Percentiles rank a stretch among this genome's conserved stretches.
Evolutionary conservation across 2,329 filamentous ascomycete genomes (phyloP).

Genomic region (Nothopassalora personata): DNA sequence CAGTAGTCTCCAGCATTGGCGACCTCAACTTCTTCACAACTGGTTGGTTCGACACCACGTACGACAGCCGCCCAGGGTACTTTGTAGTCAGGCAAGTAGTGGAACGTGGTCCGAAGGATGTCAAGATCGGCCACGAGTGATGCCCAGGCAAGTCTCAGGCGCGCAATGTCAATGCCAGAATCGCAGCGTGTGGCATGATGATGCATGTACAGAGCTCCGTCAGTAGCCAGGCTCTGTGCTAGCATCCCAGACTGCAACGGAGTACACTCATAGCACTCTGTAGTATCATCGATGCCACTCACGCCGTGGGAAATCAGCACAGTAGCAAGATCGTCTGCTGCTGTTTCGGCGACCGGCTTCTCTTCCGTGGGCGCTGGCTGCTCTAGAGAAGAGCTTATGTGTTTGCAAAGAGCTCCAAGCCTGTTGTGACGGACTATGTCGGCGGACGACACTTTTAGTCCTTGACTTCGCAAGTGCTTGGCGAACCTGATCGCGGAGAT

Average conservation of each 20-base stretch:
- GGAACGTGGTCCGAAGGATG: constrained; percentile 13
- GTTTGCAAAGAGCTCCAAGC: constrained; percentile 8
- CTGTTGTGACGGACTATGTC: constrained; percentile 11
- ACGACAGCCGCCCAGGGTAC: constrained; percentile 14
- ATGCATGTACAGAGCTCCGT: constrained; percentile 13
- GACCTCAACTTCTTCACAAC: constrained; percentile 1
- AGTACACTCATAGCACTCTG: constrained; percentile 9
- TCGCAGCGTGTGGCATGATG: constrained; percentile 10
- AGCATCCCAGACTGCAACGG: constrained; percentile 16
- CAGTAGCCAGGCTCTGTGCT: constrained; percentile 11
- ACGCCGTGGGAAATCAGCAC: neutral
- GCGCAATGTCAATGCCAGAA: constrained; percentile 1
- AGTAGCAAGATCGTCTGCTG: neutral
- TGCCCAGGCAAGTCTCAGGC: constrained; percentile 9
- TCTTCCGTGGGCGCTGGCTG: neutral
- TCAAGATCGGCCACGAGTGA: constrained; percentile 5
- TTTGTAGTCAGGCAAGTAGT: constrained; percentile 7
- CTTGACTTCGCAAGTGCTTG: constrained; percentile 7
- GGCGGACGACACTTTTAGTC: constrained; percentile 12
- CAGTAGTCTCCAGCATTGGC: constrained; percentile 4
- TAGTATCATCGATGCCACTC: neutral
- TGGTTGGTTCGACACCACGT: neutral
- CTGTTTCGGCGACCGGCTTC: neutral
- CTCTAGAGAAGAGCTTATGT: neutral
- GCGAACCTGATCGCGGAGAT: constrained; percentile 15